These are phyloP conservation scores for Myriosclerotinia duriaeana DNA, from an alignment of 2,329 filamentous ascomycete genomes.

Conservation along the genomic window DNA sequence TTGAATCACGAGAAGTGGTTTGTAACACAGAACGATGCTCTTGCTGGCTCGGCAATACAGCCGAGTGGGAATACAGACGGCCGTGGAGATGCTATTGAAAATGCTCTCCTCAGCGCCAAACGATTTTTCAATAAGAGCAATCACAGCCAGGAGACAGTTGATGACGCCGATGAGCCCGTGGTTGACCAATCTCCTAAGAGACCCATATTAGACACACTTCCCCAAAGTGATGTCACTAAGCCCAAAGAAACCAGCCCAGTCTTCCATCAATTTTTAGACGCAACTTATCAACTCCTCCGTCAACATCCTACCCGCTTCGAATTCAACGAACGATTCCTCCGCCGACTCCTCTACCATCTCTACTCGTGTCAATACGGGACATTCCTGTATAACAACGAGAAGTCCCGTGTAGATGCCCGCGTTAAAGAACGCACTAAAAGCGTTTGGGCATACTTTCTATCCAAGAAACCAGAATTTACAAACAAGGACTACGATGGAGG, in stretches of 20 bases:
- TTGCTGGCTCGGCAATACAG: conserved; percentile 61
- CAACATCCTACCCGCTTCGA: conserved; percentile 90
- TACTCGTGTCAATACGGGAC: conserved; percentile 97
- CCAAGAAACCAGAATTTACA: conserved; percentile 74
- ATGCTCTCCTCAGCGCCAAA: conserved; percentile 78
- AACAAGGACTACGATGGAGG: conserved; percentile 75
- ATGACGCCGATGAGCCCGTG: conserved; percentile 45
- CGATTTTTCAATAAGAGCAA: conserved; percentile 85
- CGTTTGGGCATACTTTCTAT: conserved; percentile 95
- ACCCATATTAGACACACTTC: conserved; percentile 42
- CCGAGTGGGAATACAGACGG: conserved; percentile 53
- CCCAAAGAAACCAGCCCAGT: conserved; percentile 93
- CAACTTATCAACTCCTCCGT: conserved; percentile 82
- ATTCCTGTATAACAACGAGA: conserved; percentile 93
- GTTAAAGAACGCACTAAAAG: conserved; percentile 73
- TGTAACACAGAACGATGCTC: conserved; percentile 75
- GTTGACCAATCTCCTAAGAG: conserved; percentile 38
- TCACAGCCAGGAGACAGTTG: conserved; percentile 60
- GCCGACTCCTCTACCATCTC: conserved; percentile 85
- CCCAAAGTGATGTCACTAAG: conserved; percentile 63
- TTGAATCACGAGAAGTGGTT: conserved; percentile 95
- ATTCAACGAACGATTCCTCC: conserved; percentile 91
- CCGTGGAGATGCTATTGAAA: conserved; percentile 75
- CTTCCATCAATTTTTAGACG: conserved; percentile 96
- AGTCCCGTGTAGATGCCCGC: conserved; percentile 71